Evolutionary conservation across 2,329 filamentous ascomycete genomes (phyloP).

Genomic region (Mycogone perniciosa): DNA sequence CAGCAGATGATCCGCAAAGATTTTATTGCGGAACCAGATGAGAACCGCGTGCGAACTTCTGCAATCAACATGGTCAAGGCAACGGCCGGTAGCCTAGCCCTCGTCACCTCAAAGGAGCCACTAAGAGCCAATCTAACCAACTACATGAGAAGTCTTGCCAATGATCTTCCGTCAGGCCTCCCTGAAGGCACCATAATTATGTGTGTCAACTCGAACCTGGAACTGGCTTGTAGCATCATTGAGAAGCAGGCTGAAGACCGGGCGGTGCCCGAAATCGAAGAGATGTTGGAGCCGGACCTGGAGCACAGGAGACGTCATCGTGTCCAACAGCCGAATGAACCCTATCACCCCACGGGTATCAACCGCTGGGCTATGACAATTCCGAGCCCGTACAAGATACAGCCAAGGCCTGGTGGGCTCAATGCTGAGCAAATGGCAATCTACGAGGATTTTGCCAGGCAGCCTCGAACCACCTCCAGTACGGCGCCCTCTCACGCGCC

Average conservation of each 20-base stretch:
- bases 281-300: constrained; percentile 77
- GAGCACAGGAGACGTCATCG: constrained; percentile 72
- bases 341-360: constrained; percentile 74
- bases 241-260: constrained; percentile 94
- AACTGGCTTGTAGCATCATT: constrained; percentile 86
- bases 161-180: constrained; percentile 69
- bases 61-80: constrained; percentile 93
- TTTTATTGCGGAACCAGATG: constrained; percentile 87
- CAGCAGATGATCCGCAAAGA: constrained; percentile 94
- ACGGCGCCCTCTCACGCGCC: constrained; percentile 50
- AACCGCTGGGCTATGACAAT: constrained; percentile 92
- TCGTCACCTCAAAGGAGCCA: constrained; percentile 98
- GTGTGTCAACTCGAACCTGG: constrained; percentile 97
- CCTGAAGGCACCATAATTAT: constrained; percentile 95
- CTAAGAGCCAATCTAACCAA: constrained; percentile 95
- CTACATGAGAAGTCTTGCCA: constrained; percentile 71
- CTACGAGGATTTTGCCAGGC: constrained; percentile 91
- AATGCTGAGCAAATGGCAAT: constrained; percentile 92
- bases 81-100: constrained; percentile 83
- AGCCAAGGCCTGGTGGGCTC: constrained; percentile 60
- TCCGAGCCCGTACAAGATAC: constrained; percentile 85
- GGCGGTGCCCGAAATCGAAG: constrained; percentile 89
- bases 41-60: constrained; percentile 76
- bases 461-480: constrained; percentile 59
- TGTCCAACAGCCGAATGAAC: constrained; percentile 68